These are phyloP conservation scores for Berkeleyomyces rouxiae DNA, from an alignment of 2,329 filamentous ascomycete genomes.

Conservation along the genomic window DNA sequence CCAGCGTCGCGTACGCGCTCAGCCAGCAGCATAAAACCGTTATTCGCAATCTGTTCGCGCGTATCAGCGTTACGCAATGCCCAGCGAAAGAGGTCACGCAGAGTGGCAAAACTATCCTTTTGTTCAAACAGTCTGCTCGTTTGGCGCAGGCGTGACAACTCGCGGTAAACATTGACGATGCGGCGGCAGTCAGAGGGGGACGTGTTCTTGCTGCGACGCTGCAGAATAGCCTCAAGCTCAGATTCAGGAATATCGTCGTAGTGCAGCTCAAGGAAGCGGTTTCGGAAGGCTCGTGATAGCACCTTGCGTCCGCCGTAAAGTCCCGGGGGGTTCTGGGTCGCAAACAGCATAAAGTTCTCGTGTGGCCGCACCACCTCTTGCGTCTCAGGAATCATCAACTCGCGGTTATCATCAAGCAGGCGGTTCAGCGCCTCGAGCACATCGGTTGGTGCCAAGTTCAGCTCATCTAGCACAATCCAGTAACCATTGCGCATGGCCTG, in stretches of 20 bases:
- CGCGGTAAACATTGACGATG: constrained; percentile 87
- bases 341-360: constrained; percentile 92
- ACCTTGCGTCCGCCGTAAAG: constrained; percentile 90
- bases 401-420: constrained; percentile 86
- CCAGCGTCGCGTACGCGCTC: constrained; percentile 87
- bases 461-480: constrained; percentile 95
- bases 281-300: constrained; percentile 85
- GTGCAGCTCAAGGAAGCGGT: constrained; percentile 90
- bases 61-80: constrained; percentile 71
- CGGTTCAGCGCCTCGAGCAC: constrained; percentile 92
- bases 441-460: constrained; percentile 93
- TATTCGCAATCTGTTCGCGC: constrained; percentile 71
- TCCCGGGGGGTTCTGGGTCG: constrained; percentile 91
- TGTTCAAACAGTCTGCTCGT: constrained; percentile 87
- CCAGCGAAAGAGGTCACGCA: constrained; percentile 93
- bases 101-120: constrained; percentile 89
- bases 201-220: constrained; percentile 69
- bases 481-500: constrained; percentile 83
- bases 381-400: constrained; percentile 89
- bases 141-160: constrained; percentile 77
- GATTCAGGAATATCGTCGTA: constrained; percentile 96
- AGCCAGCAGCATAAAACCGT: constrained; percentile 91
- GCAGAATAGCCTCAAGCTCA: constrained; percentile 80
- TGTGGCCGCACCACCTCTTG: constrained; percentile 88
- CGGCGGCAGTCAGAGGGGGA: constrained; percentile 80